Percentiles rank a stretch among this genome's conserved stretches.
These are phyloP conservation scores for Eremochloa ophiuroides DNA, from an alignment of 176 grass and related monocot species.

Conservation along the genomic window DNA sequence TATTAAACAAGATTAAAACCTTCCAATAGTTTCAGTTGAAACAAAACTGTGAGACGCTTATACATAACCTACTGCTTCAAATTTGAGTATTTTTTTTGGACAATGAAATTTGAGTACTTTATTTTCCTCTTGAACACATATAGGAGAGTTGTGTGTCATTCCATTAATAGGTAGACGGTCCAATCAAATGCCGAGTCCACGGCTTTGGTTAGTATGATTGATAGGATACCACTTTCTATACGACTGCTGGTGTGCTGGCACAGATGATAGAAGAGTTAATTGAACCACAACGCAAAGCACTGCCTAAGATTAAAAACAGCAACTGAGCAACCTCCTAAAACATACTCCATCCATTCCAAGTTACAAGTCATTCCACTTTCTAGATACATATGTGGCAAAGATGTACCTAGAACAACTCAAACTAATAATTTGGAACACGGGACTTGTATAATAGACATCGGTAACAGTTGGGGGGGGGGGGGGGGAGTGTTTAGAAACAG, in stretches of 20 bases:
- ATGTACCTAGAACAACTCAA: background rate
- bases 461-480: too few relatives aligned
- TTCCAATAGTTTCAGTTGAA: conserved; percentile 10
- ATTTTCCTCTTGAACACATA: background rate
- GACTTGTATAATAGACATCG: background rate
- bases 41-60: background rate
- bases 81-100: background rate
- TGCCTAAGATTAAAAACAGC: background rate
- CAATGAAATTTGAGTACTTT: too few relatives aligned
- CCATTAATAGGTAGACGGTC: background rate
- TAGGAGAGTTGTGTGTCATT: background rate
- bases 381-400: background rate
- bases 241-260: background rate
- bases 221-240: background rate
- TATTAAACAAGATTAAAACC: conserved; percentile 10
- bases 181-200: background rate
- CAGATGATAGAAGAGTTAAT: background rate
- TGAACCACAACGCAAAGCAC: background rate
- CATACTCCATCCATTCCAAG: background rate
- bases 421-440: background rate
- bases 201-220: background rate
- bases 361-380: background rate
- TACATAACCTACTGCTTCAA: background rate
- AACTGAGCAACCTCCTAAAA: background rate
- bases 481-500: background rate